Conservation (phyloP, 768 basidiomycete species). For the Imleria badia region DNA sequence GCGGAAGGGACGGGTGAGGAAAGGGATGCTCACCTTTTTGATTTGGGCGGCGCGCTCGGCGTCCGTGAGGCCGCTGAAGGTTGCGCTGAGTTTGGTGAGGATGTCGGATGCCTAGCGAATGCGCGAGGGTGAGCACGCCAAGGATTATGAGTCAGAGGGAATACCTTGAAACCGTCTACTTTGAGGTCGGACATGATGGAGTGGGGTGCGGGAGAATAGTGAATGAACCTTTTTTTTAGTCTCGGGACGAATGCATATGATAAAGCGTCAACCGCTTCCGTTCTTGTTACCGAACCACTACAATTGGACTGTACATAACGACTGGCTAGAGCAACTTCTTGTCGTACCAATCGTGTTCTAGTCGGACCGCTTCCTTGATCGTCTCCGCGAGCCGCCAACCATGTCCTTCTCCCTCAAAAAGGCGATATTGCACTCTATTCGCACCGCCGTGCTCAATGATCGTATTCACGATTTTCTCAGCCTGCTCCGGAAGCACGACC, state of each 20-base stretch:
- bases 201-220: background rate
- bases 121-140: background rate
- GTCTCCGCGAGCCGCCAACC: slow-evolving; percentile 38
- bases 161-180: slow-evolving; percentile 71
- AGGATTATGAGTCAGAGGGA: fast-evolving
- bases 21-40: slow-evolving; percentile 53
- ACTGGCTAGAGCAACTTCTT: slow-evolving; percentile 6
- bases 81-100: slow-evolving; percentile 49
- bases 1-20: background rate
- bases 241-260: slow-evolving; percentile 3
- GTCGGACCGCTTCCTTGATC: slow-evolving; percentile 35
- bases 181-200: slow-evolving; percentile 68
- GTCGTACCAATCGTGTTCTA: slow-evolving; percentile 39
- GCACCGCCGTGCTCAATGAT: slow-evolving; percentile 18
- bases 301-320: too few species aligned
- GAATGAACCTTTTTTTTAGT: background rate
- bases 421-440: slow-evolving; percentile 35
- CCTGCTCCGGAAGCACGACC: slow-evolving; percentile 69
- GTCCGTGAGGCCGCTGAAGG: slow-evolving; percentile 55
- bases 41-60: slow-evolving; percentile 65
- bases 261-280: background rate
- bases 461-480: slow-evolving; percentile 35
- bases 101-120: slow-evolving; percentile 61
- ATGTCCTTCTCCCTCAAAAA: slow-evolving; percentile 47
- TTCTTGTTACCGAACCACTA: too few species aligned